Evolutionary conservation across 805 yeast genomes (phyloP), one percentile per base, ranked within the genome.

Genomic region (Yarrowia yakushimensis): DNA sequence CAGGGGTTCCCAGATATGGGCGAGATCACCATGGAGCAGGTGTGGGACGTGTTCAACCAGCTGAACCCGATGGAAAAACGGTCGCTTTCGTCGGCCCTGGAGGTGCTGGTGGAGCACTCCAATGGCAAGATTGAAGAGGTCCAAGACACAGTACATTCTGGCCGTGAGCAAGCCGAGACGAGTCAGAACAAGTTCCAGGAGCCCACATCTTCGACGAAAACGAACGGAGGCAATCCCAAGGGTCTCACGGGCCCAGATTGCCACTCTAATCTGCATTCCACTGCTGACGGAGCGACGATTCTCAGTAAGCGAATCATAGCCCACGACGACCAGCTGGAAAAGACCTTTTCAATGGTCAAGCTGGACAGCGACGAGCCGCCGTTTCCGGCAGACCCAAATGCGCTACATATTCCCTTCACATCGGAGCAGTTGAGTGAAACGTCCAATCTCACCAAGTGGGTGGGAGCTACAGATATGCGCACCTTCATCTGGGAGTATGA

Each of bases 1-100:
- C 59, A 34, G 59, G 61, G 48, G 20, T 55, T 55, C 61, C 61
- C 61, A 18, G 61, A 55, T 15, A 55, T 55, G 61, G 61, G 61
- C 11, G 61, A 55, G 18, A 37, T 55, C 27, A 55, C 61, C 22
- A 55, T 55, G 61, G 61, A 55, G 23, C 61, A 55, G 48, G 48
- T 55, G 22, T 55, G 61, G 61, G 48, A 55, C 22, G 61, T 55
- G 61, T 55, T 55, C 30, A 55, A 55, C 48, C 46, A 55, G 48
- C 61, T 55, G 20, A 41, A 55, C 39, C 61, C 61, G 28, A 55
- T 39, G 61, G 48, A 55, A 41, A 39, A 55, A 23, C 20, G 42
- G 5, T 39, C 48, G 30, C 39, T 55, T 6, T 39, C 61, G 3
- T 39, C 61, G 27, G 48, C 61, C 3, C 30, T 55, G 20, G 61